A percentile compares a stretch with the other conserved stretches of the same genome.
These are phyloP conservation scores for Marasmius oreades DNA, from an alignment of 1,284 basidiomycete species.

Conservation along the genomic window DNA sequence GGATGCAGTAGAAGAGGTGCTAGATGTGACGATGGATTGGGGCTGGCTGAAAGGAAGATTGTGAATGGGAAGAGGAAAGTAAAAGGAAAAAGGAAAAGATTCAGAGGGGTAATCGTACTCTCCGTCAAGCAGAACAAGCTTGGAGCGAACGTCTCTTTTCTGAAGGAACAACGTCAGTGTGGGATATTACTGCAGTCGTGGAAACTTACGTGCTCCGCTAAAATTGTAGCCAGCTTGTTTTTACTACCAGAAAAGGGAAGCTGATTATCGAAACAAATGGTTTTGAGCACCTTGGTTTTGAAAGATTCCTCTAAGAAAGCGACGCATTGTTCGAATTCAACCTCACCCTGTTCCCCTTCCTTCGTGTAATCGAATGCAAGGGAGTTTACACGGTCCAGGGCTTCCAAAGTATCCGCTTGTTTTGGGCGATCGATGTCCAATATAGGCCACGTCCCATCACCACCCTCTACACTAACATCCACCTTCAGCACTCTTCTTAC, in stretches of 20 bases:
- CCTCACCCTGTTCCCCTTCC: neutral
- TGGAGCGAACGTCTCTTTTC: too few relatives aligned
- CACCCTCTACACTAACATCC: too few relatives aligned
- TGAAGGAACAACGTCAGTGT: too few relatives aligned
- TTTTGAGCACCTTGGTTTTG: neutral
- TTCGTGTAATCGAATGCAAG: neutral
- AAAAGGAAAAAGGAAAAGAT: too few relatives aligned
- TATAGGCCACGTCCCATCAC: conserved; percentile 13
- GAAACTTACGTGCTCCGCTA: neutral
- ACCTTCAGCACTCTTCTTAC: conserved; percentile 25
- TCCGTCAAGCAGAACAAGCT: too few relatives aligned
- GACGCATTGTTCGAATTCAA: neutral
- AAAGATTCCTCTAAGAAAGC: neutral
- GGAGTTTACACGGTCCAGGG: neutral
- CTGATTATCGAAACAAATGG: neutral
- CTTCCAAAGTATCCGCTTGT: neutral
- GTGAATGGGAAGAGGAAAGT: too few relatives aligned
- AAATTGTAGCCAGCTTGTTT: neutral
- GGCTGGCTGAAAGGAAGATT: too few relatives aligned
- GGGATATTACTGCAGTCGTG: too few relatives aligned
- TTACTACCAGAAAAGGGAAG: conserved; percentile 3
- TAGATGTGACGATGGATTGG: too few relatives aligned
- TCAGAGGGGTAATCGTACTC: too few relatives aligned
- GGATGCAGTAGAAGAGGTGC: too few relatives aligned
- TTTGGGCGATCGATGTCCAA: neutral